Base-by-base conservation (phyloP, 768 basidiomycete genomes). In the Gelatoporia subvermispora region DNA sequence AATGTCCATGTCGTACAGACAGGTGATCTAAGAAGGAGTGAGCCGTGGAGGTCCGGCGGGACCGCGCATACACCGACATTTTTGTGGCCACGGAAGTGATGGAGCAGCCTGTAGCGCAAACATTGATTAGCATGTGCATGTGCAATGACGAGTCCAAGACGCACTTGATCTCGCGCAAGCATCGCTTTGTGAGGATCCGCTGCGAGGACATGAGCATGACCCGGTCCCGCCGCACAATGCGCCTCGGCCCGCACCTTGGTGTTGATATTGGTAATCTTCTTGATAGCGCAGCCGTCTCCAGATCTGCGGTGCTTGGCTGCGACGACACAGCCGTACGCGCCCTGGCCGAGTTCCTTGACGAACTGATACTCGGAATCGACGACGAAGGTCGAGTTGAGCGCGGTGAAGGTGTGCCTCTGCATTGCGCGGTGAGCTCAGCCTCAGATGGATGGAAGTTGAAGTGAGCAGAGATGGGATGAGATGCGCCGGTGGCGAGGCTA, bases 11-110 rank as follows among this genome's bases (percentile, higher is more conserved):
- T 98, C 96, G 62, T 98, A 99, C 39, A 99, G 69, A 60, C 93
- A 94, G 48, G 92, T 94, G 62, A 95, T 95, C 92, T 94, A 63
- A 1, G 8, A 48, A 35, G 13, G 24, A 22, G 41, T 49, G 48
- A 49, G 48, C 18, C 50, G 22, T 35, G 35, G 15, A 37, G 20
- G 49, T 41, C 47, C 48, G 41, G 13, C 16, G 8, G 31, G 24
- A 39, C 3, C 9, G 43, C 8, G 40, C 5, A 43, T 44, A 28
- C 20, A 69, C 80, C 48, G 40, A 97, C 94, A 64, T 99, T 99
- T 74, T 99, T 99, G 74, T 99, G 96, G 4, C 95, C 93, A 58
- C 96, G 82, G 72, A 99, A 99, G 68, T 99, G 96, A 68, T 95
- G 93, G 34, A 99, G 69, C 36, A 99, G 75, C 64, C 93, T 94